Conservation (phyloP, 2,329 filamentous ascomycete genomes). For the Penicillium freii region DNA sequence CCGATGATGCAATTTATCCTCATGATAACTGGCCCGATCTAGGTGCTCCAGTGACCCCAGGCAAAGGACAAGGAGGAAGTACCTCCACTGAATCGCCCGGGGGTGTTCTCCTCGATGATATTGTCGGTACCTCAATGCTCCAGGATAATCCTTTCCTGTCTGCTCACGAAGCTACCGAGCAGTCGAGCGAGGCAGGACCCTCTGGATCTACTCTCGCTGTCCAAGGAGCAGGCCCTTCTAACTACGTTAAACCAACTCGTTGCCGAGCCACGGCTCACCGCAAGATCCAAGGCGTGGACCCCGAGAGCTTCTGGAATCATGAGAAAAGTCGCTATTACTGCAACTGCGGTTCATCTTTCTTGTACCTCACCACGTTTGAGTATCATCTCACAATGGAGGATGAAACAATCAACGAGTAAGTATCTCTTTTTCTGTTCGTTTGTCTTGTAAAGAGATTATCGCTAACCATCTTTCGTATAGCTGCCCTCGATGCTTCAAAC, state of each 20-base stretch:
- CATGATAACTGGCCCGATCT: neutral
- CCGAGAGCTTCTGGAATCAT: conserved; percentile 28
- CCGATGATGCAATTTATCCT: neutral
- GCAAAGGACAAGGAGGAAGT: neutral
- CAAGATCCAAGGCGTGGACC: conserved; percentile 13
- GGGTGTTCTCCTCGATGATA: neutral
- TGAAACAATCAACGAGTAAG: conserved; percentile 12
- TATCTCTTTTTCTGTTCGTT: neutral
- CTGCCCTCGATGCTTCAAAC: conserved; percentile 41
- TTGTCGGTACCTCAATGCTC: neutral
- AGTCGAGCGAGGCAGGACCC: neutral
- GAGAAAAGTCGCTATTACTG: conserved; percentile 35
- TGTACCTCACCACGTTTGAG: neutral
- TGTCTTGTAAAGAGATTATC: neutral
- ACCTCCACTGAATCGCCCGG: conserved; percentile 1
- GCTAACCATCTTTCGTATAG: conserved; percentile 17
- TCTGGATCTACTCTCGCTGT: neutral
- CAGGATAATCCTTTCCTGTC: neutral
- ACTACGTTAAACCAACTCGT: neutral
- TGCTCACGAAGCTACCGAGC: neutral
- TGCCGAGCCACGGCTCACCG: neutral
- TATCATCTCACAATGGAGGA: conserved; percentile 1
- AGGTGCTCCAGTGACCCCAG: neutral
- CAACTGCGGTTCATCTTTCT: conserved; percentile 26
- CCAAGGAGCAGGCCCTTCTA: neutral